Conservation (phyloP, 2,329 filamentous ascomycete genomes). For the Geosmithia putterillii region DNA sequence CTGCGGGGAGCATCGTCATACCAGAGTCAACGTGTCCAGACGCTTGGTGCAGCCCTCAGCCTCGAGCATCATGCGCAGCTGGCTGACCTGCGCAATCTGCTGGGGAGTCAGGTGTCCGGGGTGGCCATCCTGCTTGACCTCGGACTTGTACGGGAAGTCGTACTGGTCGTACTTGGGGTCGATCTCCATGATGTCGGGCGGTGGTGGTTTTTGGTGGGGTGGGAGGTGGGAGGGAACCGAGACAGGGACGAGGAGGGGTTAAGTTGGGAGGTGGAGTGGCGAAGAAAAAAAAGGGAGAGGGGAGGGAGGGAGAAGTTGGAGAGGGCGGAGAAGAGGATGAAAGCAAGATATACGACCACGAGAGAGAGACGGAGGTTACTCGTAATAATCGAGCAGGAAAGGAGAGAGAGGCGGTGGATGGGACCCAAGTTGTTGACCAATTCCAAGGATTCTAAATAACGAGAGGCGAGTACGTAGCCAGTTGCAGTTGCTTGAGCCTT, state of each 20-base stretch:
- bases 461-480: neutral
- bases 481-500: too few species aligned
- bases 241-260: neutral
- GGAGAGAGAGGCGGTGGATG: neutral
- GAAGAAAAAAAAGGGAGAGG: slow-evolving; percentile 2
- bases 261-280: neutral
- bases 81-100: slow-evolving; percentile 81
- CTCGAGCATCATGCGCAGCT: slow-evolving; percentile 80
- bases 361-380: neutral
- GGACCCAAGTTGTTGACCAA: neutral
- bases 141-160: slow-evolving; percentile 74
- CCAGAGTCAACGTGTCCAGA: slow-evolving; percentile 85
- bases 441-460: neutral
- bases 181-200: slow-evolving; percentile 50
- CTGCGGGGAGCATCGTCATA: slow-evolving; percentile 21
- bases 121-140: slow-evolving; percentile 61
- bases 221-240: neutral
- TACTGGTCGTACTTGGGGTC: slow-evolving; percentile 94
- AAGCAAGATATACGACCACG: too few species aligned
- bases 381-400: neutral
- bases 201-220: slow-evolving; percentile 8
- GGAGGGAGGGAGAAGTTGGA: neutral
- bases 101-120: slow-evolving; percentile 75
- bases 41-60: slow-evolving; percentile 68
- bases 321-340: neutral